phyloP scores from a whole-genome alignment of 2,329 filamentous ascomycete species.

The Tolypocladium amazonense region DNA sequence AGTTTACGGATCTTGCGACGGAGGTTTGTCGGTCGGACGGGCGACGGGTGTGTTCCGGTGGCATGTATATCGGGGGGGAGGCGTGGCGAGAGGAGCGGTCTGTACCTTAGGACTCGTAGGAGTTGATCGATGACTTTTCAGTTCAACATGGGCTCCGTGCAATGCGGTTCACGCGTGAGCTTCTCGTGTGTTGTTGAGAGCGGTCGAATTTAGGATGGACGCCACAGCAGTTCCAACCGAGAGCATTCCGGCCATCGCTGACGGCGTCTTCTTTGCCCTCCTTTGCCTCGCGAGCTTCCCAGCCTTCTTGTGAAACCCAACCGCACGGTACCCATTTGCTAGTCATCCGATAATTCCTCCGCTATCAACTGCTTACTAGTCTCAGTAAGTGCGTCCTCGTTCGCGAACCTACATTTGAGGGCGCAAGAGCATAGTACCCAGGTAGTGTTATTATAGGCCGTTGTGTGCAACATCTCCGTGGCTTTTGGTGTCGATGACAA shows the following conservation, averaged over 20 bases:
- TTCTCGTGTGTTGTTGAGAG: too few relatives aligned
- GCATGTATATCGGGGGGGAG: constrained; percentile 8
- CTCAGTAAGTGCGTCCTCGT: too few relatives aligned
- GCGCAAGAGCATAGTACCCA: too few relatives aligned
- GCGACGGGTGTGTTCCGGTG: constrained; percentile 5
- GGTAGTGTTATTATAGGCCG: too few relatives aligned
- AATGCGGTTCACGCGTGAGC: background rate
- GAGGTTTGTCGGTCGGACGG: constrained; percentile 2
- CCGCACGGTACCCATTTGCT: too few relatives aligned
- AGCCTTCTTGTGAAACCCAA: too few relatives aligned
- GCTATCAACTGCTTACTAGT: too few relatives aligned
- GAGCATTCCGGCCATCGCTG: too few relatives aligned
- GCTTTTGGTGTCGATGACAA: background rate
- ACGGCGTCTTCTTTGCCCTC: too few relatives aligned
- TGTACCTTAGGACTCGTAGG: constrained; percentile 8
- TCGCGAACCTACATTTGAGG: too few relatives aligned
- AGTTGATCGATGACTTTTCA: constrained; percentile 9
- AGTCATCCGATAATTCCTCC: too few relatives aligned
- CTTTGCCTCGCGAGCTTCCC: too few relatives aligned
- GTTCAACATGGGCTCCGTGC: background rate
- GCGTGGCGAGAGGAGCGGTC: background rate
- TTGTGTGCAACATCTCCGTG: background rate
- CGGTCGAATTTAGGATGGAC: background rate
- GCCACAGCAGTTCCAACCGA: background rate
- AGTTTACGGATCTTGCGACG: constrained; percentile 21